Conservation (phyloP, 768 basidiomycete species). For the Boletus reticuloceps region DNA sequence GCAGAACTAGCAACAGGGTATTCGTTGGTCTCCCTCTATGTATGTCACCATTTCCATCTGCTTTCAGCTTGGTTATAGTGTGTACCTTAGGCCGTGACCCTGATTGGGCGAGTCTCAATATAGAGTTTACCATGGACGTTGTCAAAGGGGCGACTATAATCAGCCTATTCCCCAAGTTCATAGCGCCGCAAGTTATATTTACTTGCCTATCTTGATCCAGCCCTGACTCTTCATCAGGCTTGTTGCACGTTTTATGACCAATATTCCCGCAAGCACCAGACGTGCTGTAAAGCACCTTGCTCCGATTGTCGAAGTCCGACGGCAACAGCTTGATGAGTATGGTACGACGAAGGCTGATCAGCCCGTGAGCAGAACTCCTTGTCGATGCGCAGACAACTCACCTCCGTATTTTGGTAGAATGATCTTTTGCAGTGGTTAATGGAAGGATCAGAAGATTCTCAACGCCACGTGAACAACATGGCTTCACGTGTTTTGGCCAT, state of each 20-base stretch:
- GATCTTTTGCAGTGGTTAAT: conserved; percentile 36
- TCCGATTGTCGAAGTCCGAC: conserved; percentile 23
- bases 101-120: conserved; percentile 33
- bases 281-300: conserved; percentile 17
- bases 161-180: too few relatives aligned
- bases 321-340: not conserved
- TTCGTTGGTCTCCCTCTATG: conserved; percentile 18
- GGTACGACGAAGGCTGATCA: not conserved
- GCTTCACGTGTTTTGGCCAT: conserved; percentile 8
- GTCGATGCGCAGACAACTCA: not conserved
- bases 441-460: conserved; percentile 17
- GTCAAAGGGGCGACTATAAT: not conserved
- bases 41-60: not conserved
- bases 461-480: conserved; percentile 21
- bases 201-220: too few relatives aligned
- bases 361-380: not conserved
- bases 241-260: not conserved
- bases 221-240: not conserved
- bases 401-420: conserved; percentile 15
- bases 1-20: conserved; percentile 6
- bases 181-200: too few relatives aligned
- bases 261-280: conserved; percentile 2
- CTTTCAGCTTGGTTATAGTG: not conserved
- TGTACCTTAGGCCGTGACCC: conserved; percentile 4
- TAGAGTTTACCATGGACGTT: conserved; percentile 23